A percentile compares a stretch with the other conserved stretches of the same genome.
Conservation (phyloP, 768 basidiomycete species). For the Suillus luteus region DNA sequence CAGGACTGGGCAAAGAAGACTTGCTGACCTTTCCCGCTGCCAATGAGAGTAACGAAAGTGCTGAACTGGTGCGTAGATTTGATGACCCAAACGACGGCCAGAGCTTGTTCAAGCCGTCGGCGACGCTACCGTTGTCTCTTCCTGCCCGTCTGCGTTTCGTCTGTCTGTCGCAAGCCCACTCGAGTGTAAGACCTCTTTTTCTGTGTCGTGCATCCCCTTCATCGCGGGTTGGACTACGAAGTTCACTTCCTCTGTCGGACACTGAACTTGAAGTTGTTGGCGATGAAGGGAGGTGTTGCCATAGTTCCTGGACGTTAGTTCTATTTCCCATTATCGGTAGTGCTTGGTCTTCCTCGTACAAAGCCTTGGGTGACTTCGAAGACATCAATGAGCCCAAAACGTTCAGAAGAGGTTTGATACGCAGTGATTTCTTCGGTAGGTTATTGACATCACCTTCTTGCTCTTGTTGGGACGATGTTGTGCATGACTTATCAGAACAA, state of each 20-base stretch:
- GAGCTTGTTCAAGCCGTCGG: not conserved
- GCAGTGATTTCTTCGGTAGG: conserved; percentile 9
- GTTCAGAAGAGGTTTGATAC: conserved; percentile 27
- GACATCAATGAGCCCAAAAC: conserved; percentile 20
- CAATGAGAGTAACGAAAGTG: conserved; percentile 34
- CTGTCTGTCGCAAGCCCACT: conserved; percentile 48
- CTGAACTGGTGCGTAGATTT: conserved; percentile 24
- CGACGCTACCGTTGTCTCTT: conserved; percentile 10
- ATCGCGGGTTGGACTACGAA: not conserved
- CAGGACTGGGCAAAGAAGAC: conserved; percentile 2
- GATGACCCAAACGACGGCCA: conserved; percentile 9
- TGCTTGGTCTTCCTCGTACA: conserved; percentile 2
- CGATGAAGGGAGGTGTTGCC: conserved; percentile 15
- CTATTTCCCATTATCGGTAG: not conserved
- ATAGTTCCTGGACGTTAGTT: conserved; percentile 4
- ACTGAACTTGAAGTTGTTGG: conserved; percentile 4
- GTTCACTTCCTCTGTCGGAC: not conserved
- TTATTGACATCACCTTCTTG: not conserved
- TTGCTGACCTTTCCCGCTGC: conserved; percentile 17
- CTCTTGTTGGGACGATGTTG: not conserved
- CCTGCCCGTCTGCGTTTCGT: conserved; percentile 37
- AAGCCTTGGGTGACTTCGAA: conserved; percentile 8
- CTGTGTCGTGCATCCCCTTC: conserved; percentile 13
- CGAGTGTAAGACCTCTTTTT: conserved; percentile 38
- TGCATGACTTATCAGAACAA: not conserved